Evolutionary conservation across 169 alveolate species (phyloP).

Genomic region (Eimeria necatrix): DNA sequence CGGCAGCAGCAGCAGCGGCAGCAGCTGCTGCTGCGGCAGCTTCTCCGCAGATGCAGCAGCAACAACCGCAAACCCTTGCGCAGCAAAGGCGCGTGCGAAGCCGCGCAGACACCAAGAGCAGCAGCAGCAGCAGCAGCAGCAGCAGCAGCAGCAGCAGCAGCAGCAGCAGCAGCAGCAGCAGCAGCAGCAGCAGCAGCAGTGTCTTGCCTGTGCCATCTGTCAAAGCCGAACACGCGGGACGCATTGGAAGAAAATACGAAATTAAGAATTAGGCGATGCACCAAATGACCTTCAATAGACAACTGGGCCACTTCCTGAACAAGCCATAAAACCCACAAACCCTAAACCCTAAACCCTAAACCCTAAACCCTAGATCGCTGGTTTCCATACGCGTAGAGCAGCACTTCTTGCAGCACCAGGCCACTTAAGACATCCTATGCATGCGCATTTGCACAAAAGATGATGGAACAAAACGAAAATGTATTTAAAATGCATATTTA

Average conservation of each 20-base stretch:
- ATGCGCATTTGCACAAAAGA: too few relatives aligned
- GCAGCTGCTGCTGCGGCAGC: not conserved
- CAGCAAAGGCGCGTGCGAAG: not conserved
- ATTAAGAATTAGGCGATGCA: slow-evolving; percentile 25
- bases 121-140: not conserved
- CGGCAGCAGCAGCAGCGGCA: not conserved
- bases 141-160: not conserved
- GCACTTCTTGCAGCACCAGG: not conserved
- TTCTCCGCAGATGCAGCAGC: not conserved
- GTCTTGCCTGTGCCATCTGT: slow-evolving; percentile 70
- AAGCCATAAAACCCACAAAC: not conserved
- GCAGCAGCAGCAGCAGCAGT: not conserved
- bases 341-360: not conserved
- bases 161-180: not conserved
- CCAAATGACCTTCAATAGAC: slow-evolving; percentile 58
- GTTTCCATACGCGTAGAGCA: not conserved
- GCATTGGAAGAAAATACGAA: slow-evolving; percentile 45
- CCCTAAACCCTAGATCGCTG: not conserved
- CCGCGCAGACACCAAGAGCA: not conserved
- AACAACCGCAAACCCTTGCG: not conserved
- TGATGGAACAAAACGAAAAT: too few relatives aligned
- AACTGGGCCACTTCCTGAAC: slow-evolving; percentile 54
- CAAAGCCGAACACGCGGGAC: slow-evolving; percentile 70
- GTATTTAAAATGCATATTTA: not conserved
- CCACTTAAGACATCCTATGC: too few relatives aligned